Conservation (phyloP, 2,329 filamentous ascomycete species). For the Setomelanomma holmii region DNA sequence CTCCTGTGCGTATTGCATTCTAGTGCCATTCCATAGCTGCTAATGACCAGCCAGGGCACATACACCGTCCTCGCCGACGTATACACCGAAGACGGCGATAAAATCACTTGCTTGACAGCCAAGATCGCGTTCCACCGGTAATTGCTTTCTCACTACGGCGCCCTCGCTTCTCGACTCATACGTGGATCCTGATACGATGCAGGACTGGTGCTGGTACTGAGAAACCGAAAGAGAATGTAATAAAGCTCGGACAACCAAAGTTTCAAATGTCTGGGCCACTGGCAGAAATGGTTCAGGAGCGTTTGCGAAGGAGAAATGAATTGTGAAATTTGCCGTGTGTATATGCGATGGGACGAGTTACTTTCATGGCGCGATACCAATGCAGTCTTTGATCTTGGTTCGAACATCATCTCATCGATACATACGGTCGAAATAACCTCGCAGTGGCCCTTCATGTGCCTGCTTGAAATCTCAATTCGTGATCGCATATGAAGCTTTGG, state of each 20-base stretch:
- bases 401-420: no score
- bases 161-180: constrained; percentile 4
- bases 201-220: constrained; percentile 25
- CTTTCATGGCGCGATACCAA: constrained; percentile 24
- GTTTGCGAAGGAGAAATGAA: constrained; percentile 36
- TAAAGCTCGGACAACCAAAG: constrained; percentile 41
- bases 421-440: no score
- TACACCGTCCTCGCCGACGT: constrained; percentile 92
- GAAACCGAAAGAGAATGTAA: constrained; percentile 9
- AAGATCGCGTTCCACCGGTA: constrained; percentile 66
- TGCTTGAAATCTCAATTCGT: no score
- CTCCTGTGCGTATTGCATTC: constrained; percentile 72
- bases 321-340: constrained; percentile 28
- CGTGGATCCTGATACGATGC: constrained; percentile 2
- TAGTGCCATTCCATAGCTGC: constrained; percentile 1
- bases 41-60: constrained; percentile 68
- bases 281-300: constrained; percentile 44
- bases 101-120: constrained; percentile 87
- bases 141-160: constrained; percentile 22
- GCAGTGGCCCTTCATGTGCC: background rate
- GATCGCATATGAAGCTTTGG: background rate
- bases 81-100: constrained; percentile 72
- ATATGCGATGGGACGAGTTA: constrained; percentile 1
- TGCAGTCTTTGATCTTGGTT: constrained; percentile 16
- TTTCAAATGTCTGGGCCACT: constrained; percentile 44